Evolutionary conservation across 225 moss, liverwort and hornwort species (phyloP).

Genomic region (Pleurozium schreberi): DNA sequence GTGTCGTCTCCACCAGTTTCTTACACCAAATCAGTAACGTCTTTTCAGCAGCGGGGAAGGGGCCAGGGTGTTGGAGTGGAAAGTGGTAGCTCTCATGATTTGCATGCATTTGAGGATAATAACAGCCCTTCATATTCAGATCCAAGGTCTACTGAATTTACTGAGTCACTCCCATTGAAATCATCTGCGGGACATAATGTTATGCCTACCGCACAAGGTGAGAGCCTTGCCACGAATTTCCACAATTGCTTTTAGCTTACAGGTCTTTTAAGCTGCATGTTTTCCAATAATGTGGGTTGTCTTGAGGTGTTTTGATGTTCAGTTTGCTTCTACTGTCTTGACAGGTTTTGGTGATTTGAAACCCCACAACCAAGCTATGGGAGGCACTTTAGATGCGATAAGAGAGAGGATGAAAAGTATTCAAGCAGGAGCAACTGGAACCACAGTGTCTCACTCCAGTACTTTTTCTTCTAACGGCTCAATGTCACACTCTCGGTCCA

Average conservation of each 20-base stretch:
- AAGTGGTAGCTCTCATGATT: conserved; percentile 16
- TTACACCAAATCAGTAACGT: conserved; percentile 19
- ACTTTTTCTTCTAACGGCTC: conserved; percentile 32
- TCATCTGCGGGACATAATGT: conserved; percentile 53
- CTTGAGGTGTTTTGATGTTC: not conserved
- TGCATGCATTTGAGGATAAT: conserved; percentile 25
- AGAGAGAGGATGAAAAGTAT: conserved; percentile 97
- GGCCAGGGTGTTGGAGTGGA: conserved; percentile 22
- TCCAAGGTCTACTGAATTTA: conserved; percentile 13
- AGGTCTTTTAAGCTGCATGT: not conserved
- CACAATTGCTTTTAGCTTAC: not conserved
- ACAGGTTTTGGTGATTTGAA: conserved; percentile 30
- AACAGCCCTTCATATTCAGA: conserved; percentile 6
- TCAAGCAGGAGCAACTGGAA: conserved; percentile 84
- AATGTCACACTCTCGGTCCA: conserved; percentile 21
- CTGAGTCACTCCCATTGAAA: conserved; percentile 33
- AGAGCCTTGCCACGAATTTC: not conserved
- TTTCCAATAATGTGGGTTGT: not conserved
- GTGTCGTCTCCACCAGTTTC: conserved; percentile 36
- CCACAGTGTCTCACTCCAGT: conserved; percentile 13
- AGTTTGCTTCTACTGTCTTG: not conserved
- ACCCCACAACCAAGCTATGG: conserved; percentile 38
- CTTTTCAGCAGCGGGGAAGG: conserved; percentile 24
- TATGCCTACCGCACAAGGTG: conserved; percentile 39
- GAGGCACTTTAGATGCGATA: conserved; percentile 85